Percentiles rank a stretch among this genome's conserved stretches.
Conservation (phyloP, 768 basidiomycete genomes). For the Boletus sp. region DNA sequence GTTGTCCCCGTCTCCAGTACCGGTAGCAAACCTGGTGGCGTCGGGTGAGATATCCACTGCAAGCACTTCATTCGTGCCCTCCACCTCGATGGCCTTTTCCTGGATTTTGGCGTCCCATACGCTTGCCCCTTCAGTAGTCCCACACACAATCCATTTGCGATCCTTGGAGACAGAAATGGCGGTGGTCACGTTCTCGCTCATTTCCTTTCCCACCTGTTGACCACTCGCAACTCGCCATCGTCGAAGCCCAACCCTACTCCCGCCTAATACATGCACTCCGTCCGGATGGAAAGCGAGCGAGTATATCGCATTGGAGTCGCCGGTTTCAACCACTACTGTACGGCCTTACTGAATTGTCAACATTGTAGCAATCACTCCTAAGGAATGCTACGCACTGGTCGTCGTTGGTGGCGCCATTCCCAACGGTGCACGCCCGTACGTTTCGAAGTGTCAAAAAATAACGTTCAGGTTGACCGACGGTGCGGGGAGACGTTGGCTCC, state of each 20-base stretch:
- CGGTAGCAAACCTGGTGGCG: background rate
- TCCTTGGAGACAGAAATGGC: background rate
- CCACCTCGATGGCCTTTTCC: background rate
- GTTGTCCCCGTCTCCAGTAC: fast-evolving
- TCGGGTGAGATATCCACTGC: background rate
- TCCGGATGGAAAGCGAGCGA: background rate
- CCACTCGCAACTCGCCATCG: background rate
- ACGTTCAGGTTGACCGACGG: too few species aligned
- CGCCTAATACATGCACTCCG: background rate
- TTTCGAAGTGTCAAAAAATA: background rate
- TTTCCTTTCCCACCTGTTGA: background rate
- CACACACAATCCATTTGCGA: background rate
- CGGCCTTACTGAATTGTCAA: background rate
- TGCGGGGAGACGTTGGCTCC: background rate
- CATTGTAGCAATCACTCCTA: background rate
- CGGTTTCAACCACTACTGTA: background rate
- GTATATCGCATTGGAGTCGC: background rate
- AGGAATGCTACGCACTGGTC: background rate
- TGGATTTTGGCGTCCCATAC: background rate
- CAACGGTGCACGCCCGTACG: background rate
- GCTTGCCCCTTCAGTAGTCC: background rate
- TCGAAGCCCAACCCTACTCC: background rate
- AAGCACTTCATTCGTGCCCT: too few species aligned
- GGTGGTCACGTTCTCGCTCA: too few species aligned
- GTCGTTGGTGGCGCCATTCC: background rate